These are phyloP conservation scores for Colletotrichum endophyticum DNA, from an alignment of 2,329 filamentous ascomycete species.

Conservation along the genomic window DNA sequence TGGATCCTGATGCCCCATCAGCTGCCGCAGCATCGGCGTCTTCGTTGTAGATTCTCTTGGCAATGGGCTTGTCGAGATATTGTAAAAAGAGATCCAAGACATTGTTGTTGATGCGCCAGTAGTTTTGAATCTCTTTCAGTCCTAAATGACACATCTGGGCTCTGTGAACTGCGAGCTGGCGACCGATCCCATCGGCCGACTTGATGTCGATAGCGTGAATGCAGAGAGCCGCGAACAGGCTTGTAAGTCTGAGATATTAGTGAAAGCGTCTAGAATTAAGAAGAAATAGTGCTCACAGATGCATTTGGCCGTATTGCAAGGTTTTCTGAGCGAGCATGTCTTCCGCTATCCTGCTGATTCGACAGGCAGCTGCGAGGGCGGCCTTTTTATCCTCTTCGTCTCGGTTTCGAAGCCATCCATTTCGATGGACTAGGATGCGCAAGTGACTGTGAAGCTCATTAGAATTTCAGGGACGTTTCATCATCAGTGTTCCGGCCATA, in stretches of 20 bases:
- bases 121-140: slow-evolving; percentile 42
- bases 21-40: not conserved
- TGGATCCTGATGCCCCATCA: not conserved
- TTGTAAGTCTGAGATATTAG: slow-evolving; percentile 33
- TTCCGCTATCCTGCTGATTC: slow-evolving; percentile 40
- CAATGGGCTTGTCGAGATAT: slow-evolving; percentile 41
- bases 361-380: slow-evolving; percentile 35
- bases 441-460: slow-evolving; percentile 29
- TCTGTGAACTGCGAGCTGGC: slow-evolving; percentile 39
- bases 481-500: slow-evolving; percentile 10
- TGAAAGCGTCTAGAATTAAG: not conserved
- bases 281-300: slow-evolving; percentile 29
- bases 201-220: slow-evolving; percentile 41
- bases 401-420: slow-evolving; percentile 34
- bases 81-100: slow-evolving; percentile 41
- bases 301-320: slow-evolving; percentile 41
- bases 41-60: slow-evolving; percentile 33
- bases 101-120: slow-evolving; percentile 44
- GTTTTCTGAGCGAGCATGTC: slow-evolving; percentile 40
- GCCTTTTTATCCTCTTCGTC: slow-evolving; percentile 31
- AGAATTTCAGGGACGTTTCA: not conserved
- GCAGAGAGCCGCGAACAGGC: slow-evolving; percentile 40
- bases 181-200: slow-evolving; percentile 33
- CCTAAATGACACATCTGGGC: slow-evolving; percentile 42
- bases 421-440: slow-evolving; percentile 39